Evolutionary conservation across 371 early-diverging fungal species (phyloP), one percentile per base, ranked within the genome.

Genomic region (Circinella umbellata): DNA sequence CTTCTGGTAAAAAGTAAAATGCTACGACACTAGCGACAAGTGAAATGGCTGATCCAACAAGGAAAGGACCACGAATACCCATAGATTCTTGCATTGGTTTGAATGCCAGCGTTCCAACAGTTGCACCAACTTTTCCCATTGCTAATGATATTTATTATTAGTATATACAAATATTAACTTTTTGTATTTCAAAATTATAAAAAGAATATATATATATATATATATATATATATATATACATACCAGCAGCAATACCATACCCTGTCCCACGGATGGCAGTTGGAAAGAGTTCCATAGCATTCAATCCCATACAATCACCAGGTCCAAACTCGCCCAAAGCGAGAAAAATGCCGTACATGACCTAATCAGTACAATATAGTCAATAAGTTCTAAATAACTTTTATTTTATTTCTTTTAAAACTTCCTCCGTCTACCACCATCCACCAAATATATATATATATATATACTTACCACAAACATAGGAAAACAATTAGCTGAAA

Each of bases 251-350:
- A 74, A 88, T 83, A 61, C 88, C 89, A 64, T 90, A 90, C 51
- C 85, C 83, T 27, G 88, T 87, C 34, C 90, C 90, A 63, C 90
- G 79, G 8, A 90, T 78, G 34, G 88, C 86, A 3, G 90, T 90
- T 20, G 89, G 89, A 59, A 75, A 84, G 6, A 81, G 46, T 68
- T 88, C 89, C 67, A 86, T 84, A 2, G 86, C 83, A 63, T 85
- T 85, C 18, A 88, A 73, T 27, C 87, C 87, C 73, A 89, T 80
- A 64, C 79, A 80, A 47, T 86, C 82, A 67, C 90, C 90, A 36
- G 89, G 69, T 60, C 71, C 89, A 60, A 85, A 87, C 65, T 90
- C 88, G 49, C 86, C 88, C 59, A 84, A 76, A 49, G 84, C 81
- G 67, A 88, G 76, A 63, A 86, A 89, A 55, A 89, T 47, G 49